Conservation (phyloP, 1,139 yeast species). For the Suhomyces wounanorum region DNA sequence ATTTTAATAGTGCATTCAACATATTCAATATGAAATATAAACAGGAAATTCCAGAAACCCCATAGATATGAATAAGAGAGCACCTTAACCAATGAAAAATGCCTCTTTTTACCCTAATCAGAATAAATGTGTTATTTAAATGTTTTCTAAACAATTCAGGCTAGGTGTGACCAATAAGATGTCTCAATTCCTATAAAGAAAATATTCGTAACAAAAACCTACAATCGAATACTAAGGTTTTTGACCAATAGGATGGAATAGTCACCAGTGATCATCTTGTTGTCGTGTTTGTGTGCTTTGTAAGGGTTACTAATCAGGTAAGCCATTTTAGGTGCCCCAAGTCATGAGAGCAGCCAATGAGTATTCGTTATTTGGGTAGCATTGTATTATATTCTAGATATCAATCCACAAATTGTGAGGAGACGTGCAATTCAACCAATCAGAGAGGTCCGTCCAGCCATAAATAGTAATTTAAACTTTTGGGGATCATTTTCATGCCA, state of each 20-base stretch:
- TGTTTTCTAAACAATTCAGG: no score
- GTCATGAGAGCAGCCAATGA: no score
- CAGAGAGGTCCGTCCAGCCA: no score
- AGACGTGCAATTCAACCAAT: no score
- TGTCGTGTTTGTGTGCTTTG: not conserved
- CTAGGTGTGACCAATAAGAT: not conserved
- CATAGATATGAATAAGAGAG: not conserved
- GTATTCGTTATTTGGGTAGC: no score
- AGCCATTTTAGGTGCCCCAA: no score
- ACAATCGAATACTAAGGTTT: not conserved
- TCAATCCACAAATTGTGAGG: no score
- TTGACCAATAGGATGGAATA: not conserved
- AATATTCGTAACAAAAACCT: not conserved
- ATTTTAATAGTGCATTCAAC: not conserved
- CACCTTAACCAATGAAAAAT: not conserved
- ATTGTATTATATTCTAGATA: no score
- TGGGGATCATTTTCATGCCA: no score
- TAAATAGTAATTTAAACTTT: no score
- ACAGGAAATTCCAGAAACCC: not conserved
- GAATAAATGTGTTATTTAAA: no score
- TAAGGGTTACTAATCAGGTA: no score
- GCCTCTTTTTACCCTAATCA: not conserved
- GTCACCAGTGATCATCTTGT: not conserved
- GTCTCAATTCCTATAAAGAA: not conserved
- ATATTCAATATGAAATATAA: not conserved